phyloP scores from a whole-genome alignment of 768 basidiomycete species.

The Lentinula guzmanii region DNA sequence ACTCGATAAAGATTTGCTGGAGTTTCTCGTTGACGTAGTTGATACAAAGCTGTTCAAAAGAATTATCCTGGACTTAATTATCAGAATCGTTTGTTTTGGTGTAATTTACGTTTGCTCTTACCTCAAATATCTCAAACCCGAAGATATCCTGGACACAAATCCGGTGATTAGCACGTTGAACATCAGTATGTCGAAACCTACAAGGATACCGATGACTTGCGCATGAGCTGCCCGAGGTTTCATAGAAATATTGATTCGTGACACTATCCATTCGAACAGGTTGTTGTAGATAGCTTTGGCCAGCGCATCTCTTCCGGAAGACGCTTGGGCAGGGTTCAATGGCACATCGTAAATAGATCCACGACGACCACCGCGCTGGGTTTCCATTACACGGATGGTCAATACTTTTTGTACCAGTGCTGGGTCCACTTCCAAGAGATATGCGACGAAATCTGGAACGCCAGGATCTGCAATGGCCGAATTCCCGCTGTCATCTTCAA shows the following conservation, averaged over 20 bases:
- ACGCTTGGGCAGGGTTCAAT: conserved; percentile 86
- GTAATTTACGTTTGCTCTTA: conserved; percentile 20
- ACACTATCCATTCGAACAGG: conserved; percentile 98
- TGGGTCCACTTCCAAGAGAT: conserved; percentile 85
- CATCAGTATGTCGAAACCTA: conserved; percentile 24
- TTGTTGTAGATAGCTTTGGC: conserved; percentile 98
- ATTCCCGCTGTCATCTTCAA: conserved; percentile 87
- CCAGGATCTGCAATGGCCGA: conserved; percentile 71
- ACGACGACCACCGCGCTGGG: conserved; percentile 83
- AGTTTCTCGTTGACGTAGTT: conserved; percentile 99
- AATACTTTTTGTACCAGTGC: conserved; percentile 81
- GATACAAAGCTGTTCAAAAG: conserved; percentile 97
- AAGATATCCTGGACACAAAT: conserved; percentile 74
- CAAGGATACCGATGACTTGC: conserved; percentile 90
- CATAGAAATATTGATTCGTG: conserved; percentile 94
- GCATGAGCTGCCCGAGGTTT: conserved; percentile 69
- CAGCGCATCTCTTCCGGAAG: conserved; percentile 84
- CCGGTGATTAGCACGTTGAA: not conserved
- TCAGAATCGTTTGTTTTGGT: not conserved
- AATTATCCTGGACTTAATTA: conserved; percentile 63
- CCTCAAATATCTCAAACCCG: conserved; percentile 98
- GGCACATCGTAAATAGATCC: conserved; percentile 98
- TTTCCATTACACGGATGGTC: conserved; percentile 84
- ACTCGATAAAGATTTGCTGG: conserved; percentile 98
- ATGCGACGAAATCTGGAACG: conserved; percentile 93